Conservation (phyloP, 2,329 filamentous ascomycete genomes). For the Diplodia seriata region DNA sequence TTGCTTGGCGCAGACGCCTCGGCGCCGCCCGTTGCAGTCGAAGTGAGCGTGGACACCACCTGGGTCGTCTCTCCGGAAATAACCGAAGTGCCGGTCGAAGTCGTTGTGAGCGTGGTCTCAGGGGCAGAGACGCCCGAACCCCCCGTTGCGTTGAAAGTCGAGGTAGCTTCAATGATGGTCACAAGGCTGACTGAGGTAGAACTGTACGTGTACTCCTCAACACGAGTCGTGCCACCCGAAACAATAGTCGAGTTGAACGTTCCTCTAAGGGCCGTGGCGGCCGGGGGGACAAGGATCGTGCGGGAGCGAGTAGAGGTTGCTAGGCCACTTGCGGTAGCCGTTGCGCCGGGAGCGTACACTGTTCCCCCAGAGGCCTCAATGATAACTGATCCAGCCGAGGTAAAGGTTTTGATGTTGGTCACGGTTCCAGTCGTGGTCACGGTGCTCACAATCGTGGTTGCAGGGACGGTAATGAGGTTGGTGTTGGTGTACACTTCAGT, state of each 20-base stretch:
- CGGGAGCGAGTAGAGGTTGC: neutral
- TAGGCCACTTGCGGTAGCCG: conserved; percentile 8
- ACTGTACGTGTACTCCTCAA: conserved; percentile 19
- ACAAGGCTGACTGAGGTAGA: conserved; percentile 21
- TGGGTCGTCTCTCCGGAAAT: neutral
- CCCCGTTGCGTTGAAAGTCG: conserved; percentile 35
- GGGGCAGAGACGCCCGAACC: conserved; percentile 32
- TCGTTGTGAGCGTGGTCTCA: conserved; percentile 2
- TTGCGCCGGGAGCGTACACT: conserved; percentile 2
- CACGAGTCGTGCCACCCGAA: conserved; percentile 2
- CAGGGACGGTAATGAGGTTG: conserved; percentile 24
- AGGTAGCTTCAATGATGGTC: conserved; percentile 17
- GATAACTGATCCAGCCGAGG: conserved; percentile 19
- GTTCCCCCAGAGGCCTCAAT: conserved; percentile 19
- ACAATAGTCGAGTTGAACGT: conserved; percentile 5
- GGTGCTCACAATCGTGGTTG: conserved; percentile 5
- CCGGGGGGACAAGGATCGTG: neutral
- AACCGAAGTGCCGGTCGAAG: neutral
- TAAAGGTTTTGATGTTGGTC: conserved; percentile 1
- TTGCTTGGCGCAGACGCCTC: neutral
- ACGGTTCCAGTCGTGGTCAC: conserved; percentile 9
- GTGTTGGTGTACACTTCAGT: conserved; percentile 21
- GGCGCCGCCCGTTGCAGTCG: neutral
- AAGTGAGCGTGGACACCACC: conserved; percentile 11
- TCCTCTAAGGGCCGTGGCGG: neutral